A percentile compares a stretch with the other conserved stretches of the same genome.
Evolutionary conservation across 176 grass and related monocot species (phyloP).

Genomic region (Zizania latifolia): DNA sequence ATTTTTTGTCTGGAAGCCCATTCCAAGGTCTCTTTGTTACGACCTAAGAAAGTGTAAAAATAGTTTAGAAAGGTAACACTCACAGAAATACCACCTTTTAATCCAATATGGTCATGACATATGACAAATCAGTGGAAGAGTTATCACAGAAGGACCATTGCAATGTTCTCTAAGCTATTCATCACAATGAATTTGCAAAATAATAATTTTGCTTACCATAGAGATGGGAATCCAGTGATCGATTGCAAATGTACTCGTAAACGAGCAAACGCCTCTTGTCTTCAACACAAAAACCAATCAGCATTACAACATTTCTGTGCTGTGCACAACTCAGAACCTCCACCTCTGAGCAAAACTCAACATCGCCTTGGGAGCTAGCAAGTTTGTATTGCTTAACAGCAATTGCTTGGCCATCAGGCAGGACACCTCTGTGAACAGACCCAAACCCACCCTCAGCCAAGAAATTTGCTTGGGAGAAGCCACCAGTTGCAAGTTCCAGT

Average conservation of each 20-base stretch:
- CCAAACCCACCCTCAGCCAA: constrained; percentile 91
- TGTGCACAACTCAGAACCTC: constrained; percentile 96
- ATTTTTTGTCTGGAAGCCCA: constrained; percentile 92
- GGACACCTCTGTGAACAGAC: constrained; percentile 77
- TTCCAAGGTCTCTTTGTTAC: constrained; percentile 50
- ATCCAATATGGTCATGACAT: no score
- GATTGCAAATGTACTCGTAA: constrained; percentile 97
- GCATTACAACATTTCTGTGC: constrained; percentile 94
- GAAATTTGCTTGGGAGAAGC: constrained; percentile 84
- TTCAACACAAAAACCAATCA: constrained; percentile 95
- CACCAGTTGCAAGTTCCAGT: constrained; percentile 66
- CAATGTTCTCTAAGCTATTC: background rate
- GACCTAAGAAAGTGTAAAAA: constrained; percentile 36
- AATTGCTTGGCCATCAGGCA: constrained; percentile 82
- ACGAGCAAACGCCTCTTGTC: constrained; percentile 85
- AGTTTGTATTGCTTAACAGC: constrained; percentile 93
- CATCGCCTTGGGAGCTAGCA: constrained; percentile 85
- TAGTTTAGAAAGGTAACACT: background rate
- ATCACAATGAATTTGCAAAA: background rate
- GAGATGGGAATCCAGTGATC: constrained; percentile 81
- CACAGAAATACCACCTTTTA: background rate
- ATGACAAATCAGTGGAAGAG: no score
- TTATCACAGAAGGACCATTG: no score
- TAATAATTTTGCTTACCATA: constrained; percentile 53
- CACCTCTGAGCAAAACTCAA: constrained; percentile 93